Base-by-base conservation (phyloP, 2,329 filamentous ascomycete species). In the Penicillium sp. region DNA sequence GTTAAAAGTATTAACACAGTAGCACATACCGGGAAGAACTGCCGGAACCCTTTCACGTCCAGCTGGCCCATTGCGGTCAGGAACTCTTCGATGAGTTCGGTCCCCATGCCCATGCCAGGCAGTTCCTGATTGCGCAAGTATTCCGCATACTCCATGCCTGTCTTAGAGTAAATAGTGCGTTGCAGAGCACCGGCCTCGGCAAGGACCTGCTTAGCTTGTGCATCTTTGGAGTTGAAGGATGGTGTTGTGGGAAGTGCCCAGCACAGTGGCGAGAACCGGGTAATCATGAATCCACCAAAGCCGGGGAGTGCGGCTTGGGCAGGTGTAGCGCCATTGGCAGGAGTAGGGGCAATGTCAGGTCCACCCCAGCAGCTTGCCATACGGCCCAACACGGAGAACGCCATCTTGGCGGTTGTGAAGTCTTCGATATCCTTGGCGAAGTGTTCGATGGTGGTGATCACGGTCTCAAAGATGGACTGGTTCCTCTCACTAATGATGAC, bases 301-400 rank as follows among this genome's bases (percentile, higher is more conserved):
- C 94, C 93, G 2, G 92, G 90, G 29, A 99, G 73, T 3, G 74
- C 74, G 4, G 79, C 76, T 45, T 80, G 75, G 22, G 71, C 64
- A 16, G 66, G 53, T 40, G 68, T 53, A 29, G 65, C 58, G 29
- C 69, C 69, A 50, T 74, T 72, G 18, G 66, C 40, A 24, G 65
- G 57, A 7, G 64, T 66, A 13, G 69, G 72, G 37, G 89, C 79
- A 61, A 85, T 75, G 61, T 96, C 90, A 1, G 91, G 89, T 0
- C 93, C 94, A 55, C 94, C 93, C 93, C 94, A 99, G 39, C 92
- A 86, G 31, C 83, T 80, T 9, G 88, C 90, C 88, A 99, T 96
- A 61, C 87, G 87, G 22, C 84, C 82, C 67, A 99, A 83, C 13
- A 96, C 86, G 20, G 85, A 86, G 66, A 97, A 92, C 1, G 93